Base-by-base conservation (phyloP, 441 rosid genomes). In the Croton laevigatus region DNA sequence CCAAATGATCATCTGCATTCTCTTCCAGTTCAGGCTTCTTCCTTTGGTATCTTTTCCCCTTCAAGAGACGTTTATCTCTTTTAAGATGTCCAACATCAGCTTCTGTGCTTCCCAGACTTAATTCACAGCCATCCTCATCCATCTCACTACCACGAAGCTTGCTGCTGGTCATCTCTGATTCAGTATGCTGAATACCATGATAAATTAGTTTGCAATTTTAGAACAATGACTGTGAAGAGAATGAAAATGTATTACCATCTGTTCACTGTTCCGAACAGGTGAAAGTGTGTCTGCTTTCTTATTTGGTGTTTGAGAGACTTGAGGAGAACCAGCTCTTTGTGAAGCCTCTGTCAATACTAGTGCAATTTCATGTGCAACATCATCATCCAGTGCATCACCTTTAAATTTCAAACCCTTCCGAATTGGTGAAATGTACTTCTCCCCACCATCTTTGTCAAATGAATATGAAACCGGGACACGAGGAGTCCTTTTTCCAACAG, bases 401-500 rank as follows among this genome's bases (percentile, higher is more conserved):
- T 84, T 86, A 74, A 68, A 76, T 77, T 80, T 84, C 73, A 77
- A 66, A 79, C 84, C 88, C 66, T 79, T 88, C 80, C 85, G 84
- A 69, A 73, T 77, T 72, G 94, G 89, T 67, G 91, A 85, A 78
- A 84, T 66, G 80, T 79, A 85, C 73, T 79, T 90, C 74, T 81
- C 85, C 38, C 74, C 78, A 70, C 58, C 79, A 75, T 80, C 91
- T 81, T 76, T 84, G 78, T 79, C 79, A 73, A 66, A n/a, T 48
- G 87, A 65, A 77, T 70, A 73, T 72, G 91, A 81, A 76, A 96
- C 91, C 63, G 87, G 97, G 68, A 90, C 65, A 42, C 99, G 94
- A 68, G 98, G 98, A 71, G 98, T 96, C 86, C 99, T 90, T 84
- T 84, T 96, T 71, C 93, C 84, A 79, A 90, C 88, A 62, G 95